Conservation (phyloP, 306 rosid genomes). For the Malus asiatica region DNA sequence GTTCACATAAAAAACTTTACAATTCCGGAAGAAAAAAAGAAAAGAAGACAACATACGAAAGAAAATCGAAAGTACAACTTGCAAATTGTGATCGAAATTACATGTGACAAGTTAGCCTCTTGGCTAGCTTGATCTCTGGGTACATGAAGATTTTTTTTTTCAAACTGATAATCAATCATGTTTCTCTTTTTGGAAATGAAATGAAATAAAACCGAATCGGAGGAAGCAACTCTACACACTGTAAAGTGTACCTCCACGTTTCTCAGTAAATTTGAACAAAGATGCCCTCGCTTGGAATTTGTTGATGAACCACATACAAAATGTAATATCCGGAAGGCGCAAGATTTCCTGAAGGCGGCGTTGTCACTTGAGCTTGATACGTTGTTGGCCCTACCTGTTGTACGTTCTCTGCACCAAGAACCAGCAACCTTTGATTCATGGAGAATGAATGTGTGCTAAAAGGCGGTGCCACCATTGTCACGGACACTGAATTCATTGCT, state of each 20-base stretch:
- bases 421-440: conserved; percentile 60
- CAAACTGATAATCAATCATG: background rate
- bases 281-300: conserved; percentile 61
- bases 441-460: conserved; percentile 79
- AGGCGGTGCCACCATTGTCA: conserved; percentile 56
- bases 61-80: background rate
- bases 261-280: conserved; percentile 47
- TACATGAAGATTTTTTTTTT: no score
- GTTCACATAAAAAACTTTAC: background rate
- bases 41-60: no score
- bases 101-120: background rate
- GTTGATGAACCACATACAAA: conserved; percentile 46
- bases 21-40: no score
- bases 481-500: conserved; percentile 14
- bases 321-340: conserved; percentile 71
- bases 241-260: background rate
- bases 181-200: background rate
- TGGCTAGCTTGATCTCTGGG: background rate
- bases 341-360: conserved; percentile 39
- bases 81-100: background rate
- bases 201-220: no score
- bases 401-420: conserved; percentile 23
- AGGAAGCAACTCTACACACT: background rate
- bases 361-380: conserved; percentile 32
- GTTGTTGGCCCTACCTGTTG: conserved; percentile 11